Base-by-base conservation (phyloP, 1,139 yeast species). In the Magnusiomyces magnusii region DNA sequence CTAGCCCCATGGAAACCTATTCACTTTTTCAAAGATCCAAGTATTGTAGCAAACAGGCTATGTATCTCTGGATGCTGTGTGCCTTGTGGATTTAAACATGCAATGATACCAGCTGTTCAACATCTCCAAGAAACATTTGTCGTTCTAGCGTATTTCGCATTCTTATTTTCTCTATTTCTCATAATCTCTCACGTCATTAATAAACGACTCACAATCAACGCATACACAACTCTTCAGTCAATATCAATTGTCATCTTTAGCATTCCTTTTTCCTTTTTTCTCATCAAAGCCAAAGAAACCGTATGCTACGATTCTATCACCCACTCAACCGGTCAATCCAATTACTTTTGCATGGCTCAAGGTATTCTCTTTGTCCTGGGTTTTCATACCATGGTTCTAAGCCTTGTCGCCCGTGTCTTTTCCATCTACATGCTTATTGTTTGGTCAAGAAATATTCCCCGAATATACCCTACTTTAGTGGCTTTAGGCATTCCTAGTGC, bases 171-270 rank as follows among this genome's bases (percentile, higher is more conserved):
- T 21, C 36, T 62, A 21, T 55, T 63, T 36, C 53, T 63, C 19
- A 54, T 62, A 1, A 17, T 63, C 0, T 60, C 65, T 15, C 61
- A 63, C n/a, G 42, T 60, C 3, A 64, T 63, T 19, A 62, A 62
- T 47, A 55, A 60, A 2, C 53, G 61, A 23, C 54, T 63, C 58
- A 60, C 60, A 19, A 60, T 63, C 21, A 63, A 60, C 56, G 60
- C 59, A 47, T 63, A 62, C 42, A 62, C 66, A 13, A 63, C 65
- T 13, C 41, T 63, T n/a, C 65, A 63, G 47, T 60, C 66, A 3
- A n/a, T 59, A 17, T 54, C 64, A 19, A 59, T 63, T 23, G 58
- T 62, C 44, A 42, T 56, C 3, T 57, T 55, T 36, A 54, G 58
- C 31, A 52, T 63, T 25, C 61, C 63, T 27, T 52, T 60, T 13